Conservation (phyloP, 1,139 yeast species). For the Candida frijolesensis region DNA sequence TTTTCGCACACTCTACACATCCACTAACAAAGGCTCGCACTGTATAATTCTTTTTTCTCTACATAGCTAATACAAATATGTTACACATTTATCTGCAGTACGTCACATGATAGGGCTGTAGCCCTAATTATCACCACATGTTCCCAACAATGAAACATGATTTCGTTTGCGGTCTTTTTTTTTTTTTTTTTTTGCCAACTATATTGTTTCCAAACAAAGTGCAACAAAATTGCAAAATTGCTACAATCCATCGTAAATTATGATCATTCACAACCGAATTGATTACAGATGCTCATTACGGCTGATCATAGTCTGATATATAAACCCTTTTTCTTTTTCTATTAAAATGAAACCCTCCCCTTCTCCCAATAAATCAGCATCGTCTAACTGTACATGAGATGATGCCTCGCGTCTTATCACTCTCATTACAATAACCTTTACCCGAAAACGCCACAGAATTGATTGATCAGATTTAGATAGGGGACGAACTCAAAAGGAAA, state of each 20-base stretch:
- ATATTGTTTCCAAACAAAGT: no score
- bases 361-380: no score
- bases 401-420: no score
- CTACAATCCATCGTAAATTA: not conserved
- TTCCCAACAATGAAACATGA: not conserved
- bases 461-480: no score
- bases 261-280: not conserved
- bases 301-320: not conserved
- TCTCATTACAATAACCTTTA: no score
- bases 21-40: not conserved
- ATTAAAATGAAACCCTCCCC: no score
- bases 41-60: not conserved
- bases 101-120: conserved; percentile 9
- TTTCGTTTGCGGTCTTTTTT: not conserved
- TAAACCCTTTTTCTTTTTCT: no score
- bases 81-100: conserved; percentile 3
- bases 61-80: not conserved
- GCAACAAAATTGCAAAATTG: not conserved
- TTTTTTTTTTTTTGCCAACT: not conserved
- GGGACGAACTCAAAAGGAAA: no score
- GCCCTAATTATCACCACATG: no score
- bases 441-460: no score
- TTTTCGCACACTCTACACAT: not conserved
- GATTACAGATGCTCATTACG: not conserved
- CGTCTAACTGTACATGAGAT: no score